Base-by-base conservation (phyloP, 2,329 filamentous ascomycete genomes). In the Verticillium nonalfalfae region DNA sequence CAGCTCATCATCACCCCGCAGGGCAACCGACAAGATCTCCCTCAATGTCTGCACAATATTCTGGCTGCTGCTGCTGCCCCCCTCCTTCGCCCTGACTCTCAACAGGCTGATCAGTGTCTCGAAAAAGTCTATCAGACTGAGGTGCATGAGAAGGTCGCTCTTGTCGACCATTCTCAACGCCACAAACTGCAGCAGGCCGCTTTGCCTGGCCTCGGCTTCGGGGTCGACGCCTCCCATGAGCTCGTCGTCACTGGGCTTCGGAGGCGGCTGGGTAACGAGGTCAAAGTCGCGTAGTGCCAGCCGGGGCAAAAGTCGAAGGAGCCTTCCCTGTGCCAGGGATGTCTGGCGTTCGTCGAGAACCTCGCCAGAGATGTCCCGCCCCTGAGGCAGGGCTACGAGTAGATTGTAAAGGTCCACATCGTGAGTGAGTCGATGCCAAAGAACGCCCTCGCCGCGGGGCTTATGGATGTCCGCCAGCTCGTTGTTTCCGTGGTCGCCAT, bases 391-490 rank as follows among this genome's bases (percentile, higher is more conserved):
- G 50, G 72, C 72, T 62, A 80, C 73, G 21, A 86, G 71, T n/a
- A 81, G 70, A 4, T 70, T 66, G 65, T 85, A 80, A 31, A 79
- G 70, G 13, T 78, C 71, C 1, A 69, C 71, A 56, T 81, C 76
- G 31, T 75, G 72, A 56, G 87, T 79, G 5, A 87, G 69, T 3
- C 82, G 73, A 11, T 75, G 71, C 85, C 85, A 88, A 56, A 88
- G 71, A 1, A 76, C 31, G 21, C 31, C 18, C 14, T 45, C 34
- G 11, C 83, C 69, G 21, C 78, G 73, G 14, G 74, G 70, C 81
- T 80, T 83, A 59, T 83, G 68, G 1, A 54, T 31, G 14, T 26
- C 45, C n/a, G 15, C 33, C 2, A 39, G 38, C 26, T 39, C 45
- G 4, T 39, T 21, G 1, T 34, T 67, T 40, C 78, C 73, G 34